A percentile compares a stretch with the other conserved stretches of the same genome.
These are phyloP conservation scores for Mycena kentingensis DNA, from an alignment of 768 basidiomycete species.

Conservation along the genomic window DNA sequence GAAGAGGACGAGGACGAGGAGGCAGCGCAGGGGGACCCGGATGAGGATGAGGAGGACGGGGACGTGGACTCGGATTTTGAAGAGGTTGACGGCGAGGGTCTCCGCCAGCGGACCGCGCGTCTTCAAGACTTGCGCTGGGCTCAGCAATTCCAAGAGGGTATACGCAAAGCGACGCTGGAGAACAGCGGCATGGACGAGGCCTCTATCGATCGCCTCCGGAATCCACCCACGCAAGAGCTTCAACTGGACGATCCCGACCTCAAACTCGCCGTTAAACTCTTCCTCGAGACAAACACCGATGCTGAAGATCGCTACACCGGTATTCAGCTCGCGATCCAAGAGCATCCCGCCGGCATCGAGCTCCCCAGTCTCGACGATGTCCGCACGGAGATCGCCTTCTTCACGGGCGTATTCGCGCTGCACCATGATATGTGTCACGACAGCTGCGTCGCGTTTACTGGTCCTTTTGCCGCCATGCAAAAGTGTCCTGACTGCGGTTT, in stretches of 20 bases:
- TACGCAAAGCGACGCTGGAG: background rate
- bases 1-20: background rate
- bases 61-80: background rate
- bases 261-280: background rate
- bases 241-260: background rate
- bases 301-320: constrained; percentile 13
- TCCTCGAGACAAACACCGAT: background rate
- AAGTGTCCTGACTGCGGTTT: constrained; percentile 7
- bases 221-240: background rate
- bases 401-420: constrained; percentile 24
- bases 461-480: constrained; percentile 3
- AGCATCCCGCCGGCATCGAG: constrained; percentile 8
- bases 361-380: constrained; percentile 13
- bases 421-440: constrained; percentile 29
- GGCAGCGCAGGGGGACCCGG: background rate
- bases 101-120: background rate
- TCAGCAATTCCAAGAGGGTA: background rate
- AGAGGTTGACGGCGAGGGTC: background rate
- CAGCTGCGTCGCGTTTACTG: constrained; percentile 10
- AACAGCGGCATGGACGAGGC: background rate
- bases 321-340: constrained; percentile 12
- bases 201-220: background rate
- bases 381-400: constrained; percentile 5
- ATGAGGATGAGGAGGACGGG: background rate
- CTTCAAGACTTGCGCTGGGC: background rate